phyloP scores from a whole-genome alignment of 2,329 filamentous ascomycete genomes.

The Penicillium sp. region DNA sequence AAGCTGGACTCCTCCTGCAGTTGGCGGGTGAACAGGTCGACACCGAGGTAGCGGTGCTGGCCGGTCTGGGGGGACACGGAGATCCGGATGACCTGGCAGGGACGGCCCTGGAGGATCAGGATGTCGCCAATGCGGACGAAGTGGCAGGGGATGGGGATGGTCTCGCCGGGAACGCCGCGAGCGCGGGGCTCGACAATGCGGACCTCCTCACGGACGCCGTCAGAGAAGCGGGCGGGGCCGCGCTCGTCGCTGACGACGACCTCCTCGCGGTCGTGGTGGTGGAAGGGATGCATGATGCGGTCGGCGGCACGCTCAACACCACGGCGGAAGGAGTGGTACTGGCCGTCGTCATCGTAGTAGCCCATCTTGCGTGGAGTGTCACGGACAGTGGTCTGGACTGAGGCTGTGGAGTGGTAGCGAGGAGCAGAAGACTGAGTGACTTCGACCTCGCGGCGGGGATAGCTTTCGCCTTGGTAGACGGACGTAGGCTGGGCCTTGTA shows the following conservation, averaged over 20 bases:
- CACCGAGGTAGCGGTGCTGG: conserved; percentile 99
- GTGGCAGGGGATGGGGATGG: conserved; percentile 97
- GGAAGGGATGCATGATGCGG: conserved; percentile 60
- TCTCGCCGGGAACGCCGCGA: conserved; percentile 59
- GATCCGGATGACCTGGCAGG: conserved; percentile 99
- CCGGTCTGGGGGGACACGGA: conserved; percentile 95
- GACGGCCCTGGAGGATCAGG: conserved; percentile 96
- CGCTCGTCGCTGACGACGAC: conserved; percentile 41
- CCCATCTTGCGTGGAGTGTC: conserved; percentile 63
- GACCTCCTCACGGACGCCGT: conserved; percentile 44
- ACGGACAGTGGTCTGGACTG: conserved; percentile 49
- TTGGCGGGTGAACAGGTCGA: conserved; percentile 99
- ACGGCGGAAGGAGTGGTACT: conserved; percentile 70
- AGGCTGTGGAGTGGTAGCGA: conserved; percentile 31
- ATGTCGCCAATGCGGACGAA: conserved; percentile 99
- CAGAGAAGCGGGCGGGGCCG: conserved; percentile 44
- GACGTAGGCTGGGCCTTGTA: conserved; percentile 29
- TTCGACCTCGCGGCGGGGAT: conserved; percentile 28
- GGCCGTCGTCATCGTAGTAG: conserved; percentile 75
- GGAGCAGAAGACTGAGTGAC: conserved; percentile 30
- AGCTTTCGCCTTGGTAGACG: conserved; percentile 37
- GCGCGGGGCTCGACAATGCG: conserved; percentile 51
- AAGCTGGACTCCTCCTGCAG: conserved; percentile 98
- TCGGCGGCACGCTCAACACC: conserved; percentile 64
- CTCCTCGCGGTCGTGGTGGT: conserved; percentile 48